These are phyloP conservation scores for Nemania diffusa DNA, from an alignment of 2,329 filamentous ascomycete species.

Conservation along the genomic window DNA sequence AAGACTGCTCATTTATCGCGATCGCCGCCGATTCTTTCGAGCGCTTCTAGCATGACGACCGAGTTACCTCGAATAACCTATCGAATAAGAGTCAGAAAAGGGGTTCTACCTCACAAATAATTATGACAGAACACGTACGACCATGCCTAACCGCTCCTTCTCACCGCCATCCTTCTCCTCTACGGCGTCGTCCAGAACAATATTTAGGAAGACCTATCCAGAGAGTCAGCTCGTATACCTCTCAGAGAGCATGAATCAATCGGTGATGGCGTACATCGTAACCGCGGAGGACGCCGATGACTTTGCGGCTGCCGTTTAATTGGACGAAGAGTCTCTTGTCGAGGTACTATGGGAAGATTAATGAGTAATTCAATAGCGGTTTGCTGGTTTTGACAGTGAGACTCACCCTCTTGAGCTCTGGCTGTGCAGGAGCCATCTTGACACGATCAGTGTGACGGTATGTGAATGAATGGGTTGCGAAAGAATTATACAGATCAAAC, in stretches of 20 bases:
- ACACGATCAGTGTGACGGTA: not conserved
- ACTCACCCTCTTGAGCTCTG: constrained; percentile 94
- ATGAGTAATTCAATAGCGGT: constrained; percentile 29
- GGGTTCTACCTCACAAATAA: not conserved
- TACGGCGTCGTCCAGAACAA: constrained; percentile 95
- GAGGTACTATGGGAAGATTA: constrained; percentile 76
- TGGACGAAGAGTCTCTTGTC: constrained; percentile 99
- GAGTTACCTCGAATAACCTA: constrained; percentile 97
- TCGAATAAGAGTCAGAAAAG: constrained; percentile 42
- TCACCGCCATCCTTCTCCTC: constrained; percentile 94
- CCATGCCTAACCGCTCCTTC: constrained; percentile 91
- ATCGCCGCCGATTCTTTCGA: constrained; percentile 74
- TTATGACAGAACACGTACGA: constrained; percentile 67
- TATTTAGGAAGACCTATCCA: constrained; percentile 91
- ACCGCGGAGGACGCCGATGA: constrained; percentile 91
- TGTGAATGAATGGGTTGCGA: constrained; percentile 20
- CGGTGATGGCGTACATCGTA: constrained; percentile 79
- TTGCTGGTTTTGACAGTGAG: constrained; percentile 2
- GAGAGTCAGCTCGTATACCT: constrained; percentile 36
- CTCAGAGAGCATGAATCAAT: not conserved
- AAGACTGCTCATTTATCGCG: constrained; percentile 49
- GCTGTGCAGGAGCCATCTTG: constrained; percentile 97
- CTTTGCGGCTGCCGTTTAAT: constrained; percentile 96
- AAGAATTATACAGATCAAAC: constrained; percentile 23
- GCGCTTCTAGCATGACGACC: constrained; percentile 94